These are phyloP conservation scores for Diaporthe citri DNA, from an alignment of 2,329 filamentous ascomycete species.

Conservation along the genomic window DNA sequence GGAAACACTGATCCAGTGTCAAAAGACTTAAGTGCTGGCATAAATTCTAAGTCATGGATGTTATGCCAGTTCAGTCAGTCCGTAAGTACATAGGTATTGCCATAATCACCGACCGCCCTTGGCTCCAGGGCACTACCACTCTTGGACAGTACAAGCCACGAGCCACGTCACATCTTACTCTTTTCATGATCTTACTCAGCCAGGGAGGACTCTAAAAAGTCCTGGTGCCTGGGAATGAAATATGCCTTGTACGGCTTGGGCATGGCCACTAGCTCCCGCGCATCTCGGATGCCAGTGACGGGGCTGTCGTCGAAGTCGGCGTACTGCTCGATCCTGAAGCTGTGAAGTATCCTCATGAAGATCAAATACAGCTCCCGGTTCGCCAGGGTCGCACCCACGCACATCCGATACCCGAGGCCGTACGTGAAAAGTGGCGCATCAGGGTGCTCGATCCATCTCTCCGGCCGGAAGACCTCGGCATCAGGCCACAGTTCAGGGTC, in stretches of 20 bases:
- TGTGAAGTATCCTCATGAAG: constrained; percentile 10
- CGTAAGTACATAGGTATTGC: no score
- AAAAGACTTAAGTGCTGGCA: not conserved
- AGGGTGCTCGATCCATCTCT: constrained; percentile 15
- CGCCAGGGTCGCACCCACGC: not conserved
- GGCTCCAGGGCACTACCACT: not conserved
- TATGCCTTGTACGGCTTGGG: constrained; percentile 5
- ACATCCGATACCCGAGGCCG: not conserved
- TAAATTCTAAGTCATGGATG: not conserved
- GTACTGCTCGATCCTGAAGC: not conserved
- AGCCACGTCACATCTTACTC: not conserved
- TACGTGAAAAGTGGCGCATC: constrained; percentile 1
- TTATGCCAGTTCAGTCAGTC: not conserved
- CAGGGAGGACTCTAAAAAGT: not conserved
- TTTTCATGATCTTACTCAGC: not conserved
- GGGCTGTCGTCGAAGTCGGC: not conserved
- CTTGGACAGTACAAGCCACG: no score
- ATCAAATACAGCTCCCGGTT: not conserved
- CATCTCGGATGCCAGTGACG: not conserved
- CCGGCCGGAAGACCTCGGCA: not conserved
- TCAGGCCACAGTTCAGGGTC: not conserved
- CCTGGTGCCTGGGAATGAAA: not conserved
- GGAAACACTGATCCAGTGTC: not conserved
- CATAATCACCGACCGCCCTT: not conserved
- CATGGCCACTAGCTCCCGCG: constrained; percentile 2